Evolutionary conservation across 768 basidiomycete species (phyloP), one percentile per base, ranked within the genome.

Genomic region (Agaricus bisporus): DNA sequence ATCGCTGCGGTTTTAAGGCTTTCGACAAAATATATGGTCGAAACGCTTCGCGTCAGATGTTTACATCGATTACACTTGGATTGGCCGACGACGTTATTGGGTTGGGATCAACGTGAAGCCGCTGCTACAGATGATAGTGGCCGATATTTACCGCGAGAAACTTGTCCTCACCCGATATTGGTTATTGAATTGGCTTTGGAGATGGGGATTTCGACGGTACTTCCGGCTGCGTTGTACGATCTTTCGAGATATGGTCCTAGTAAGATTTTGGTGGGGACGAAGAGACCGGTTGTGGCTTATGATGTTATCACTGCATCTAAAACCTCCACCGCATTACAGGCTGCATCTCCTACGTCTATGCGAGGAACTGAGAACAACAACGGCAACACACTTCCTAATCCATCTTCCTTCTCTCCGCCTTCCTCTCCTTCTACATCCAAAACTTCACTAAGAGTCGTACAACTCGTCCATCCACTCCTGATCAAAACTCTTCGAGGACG

Each of bases 221-320:
- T 89, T n/a, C 80, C 84, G 3, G 71, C 85, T 20, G 88, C 87
- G 0, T 78, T 86, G 60, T 89, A 88, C 64, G 87, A 89, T 58
- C 74, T 90, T 44, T 79, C 83, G 2, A 76, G 88, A 41, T 88
- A 88, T 57, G 85, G 80, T 0, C 83, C 86, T 0, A 83, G 83
- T 66, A 81, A 80, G 64, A 86, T 88, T 56, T 68, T 84, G 60
- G 45, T 69, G 0, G 87, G 87, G 2, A 72, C 81, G 0, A 63
- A 67, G 10, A 55, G 67, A 1, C 66, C 71, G 0, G 64, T 70
- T 0, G 62, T 64, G 53, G 66, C 62, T 6, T 68, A 64, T 61
- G 69, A 64, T 12, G 56, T 58, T n/a, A 49, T 55, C 2, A 42
- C 55, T 11, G 41, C 36, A 25, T 6, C 22, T 25, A 35, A 45